phyloP scores from a whole-genome alignment of 2,329 filamentous ascomycete species.

The Ilyonectria sp. region DNA sequence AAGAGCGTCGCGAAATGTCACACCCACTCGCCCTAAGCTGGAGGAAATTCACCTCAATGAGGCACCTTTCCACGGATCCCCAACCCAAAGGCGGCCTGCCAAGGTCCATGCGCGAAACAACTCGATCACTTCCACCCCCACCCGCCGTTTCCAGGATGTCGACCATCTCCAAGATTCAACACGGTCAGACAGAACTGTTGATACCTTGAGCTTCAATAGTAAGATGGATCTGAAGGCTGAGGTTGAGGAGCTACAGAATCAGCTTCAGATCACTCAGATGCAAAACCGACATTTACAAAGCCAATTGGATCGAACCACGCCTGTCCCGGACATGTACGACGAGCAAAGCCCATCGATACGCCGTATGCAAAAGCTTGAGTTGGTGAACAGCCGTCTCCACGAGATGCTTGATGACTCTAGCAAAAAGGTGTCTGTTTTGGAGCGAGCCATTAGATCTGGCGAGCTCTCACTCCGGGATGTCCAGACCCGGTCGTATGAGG shows the following conservation, averaged over 20 bases:
- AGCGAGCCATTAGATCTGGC: conserved; percentile 88
- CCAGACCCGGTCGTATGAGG: conserved; percentile 93
- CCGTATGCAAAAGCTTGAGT: conserved; percentile 91
- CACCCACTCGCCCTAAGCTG: conserved; percentile 79
- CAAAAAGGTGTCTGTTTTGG: conserved; percentile 91
- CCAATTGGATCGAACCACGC: conserved; percentile 81
- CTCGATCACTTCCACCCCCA: conserved; percentile 85
- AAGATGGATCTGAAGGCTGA: conserved; percentile 93
- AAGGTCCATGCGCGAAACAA: conserved; percentile 71
- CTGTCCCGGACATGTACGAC: conserved; percentile 75
- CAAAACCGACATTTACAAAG: conserved; percentile 93
- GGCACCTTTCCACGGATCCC: conserved; percentile 80
- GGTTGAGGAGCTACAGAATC: conserved; percentile 92
- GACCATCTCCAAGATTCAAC: conserved; percentile 78
- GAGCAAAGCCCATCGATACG: conserved; percentile 85
- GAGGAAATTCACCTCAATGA: conserved; percentile 93
- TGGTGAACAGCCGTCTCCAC: conserved; percentile 91
- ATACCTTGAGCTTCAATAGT: conserved; percentile 87
- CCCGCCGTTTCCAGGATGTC: conserved; percentile 77
- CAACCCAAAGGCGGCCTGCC: conserved; percentile 75
- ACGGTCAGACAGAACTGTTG: conserved; percentile 85
- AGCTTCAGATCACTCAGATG: conserved; percentile 94
- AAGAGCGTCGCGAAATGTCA: conserved; percentile 81
- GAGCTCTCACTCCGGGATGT: conserved; percentile 92
- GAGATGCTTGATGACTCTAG: conserved; percentile 95